A percentile compares a stretch with the other conserved stretches of the same genome.
phyloP scores from a whole-genome alignment of 1,139 yeast species.

The Geotrichum carabidarum region DNA sequence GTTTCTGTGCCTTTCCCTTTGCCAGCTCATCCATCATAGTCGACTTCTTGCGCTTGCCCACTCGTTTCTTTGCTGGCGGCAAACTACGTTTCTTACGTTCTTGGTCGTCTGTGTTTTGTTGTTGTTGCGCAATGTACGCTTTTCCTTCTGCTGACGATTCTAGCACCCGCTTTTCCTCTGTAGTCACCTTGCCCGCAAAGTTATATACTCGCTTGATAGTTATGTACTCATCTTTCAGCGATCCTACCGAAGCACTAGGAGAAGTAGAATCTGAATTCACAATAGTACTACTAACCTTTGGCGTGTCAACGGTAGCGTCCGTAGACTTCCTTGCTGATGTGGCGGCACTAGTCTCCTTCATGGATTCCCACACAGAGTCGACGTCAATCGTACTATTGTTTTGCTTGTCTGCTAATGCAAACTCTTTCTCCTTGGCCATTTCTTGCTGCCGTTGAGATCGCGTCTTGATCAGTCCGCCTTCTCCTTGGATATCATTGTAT shows the following conservation, averaged over 20 bases:
- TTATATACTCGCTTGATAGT: slow-evolving; percentile 73
- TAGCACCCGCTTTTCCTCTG: slow-evolving; percentile 73
- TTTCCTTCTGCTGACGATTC: slow-evolving; percentile 79
- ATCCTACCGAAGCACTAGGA: not conserved
- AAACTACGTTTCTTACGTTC: slow-evolving; percentile 14
- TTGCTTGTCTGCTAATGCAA: slow-evolving; percentile 21
- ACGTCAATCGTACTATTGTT: slow-evolving; percentile 39
- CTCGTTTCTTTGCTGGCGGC: slow-evolving; percentile 38
- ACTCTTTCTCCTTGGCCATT: slow-evolving; percentile 31
- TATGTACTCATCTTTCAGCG: slow-evolving; percentile 44
- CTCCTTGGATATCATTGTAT: slow-evolving; percentile 46
- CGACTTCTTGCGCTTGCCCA: slow-evolving; percentile 55
- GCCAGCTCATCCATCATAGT: slow-evolving; percentile 70
- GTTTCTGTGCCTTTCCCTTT: slow-evolving; percentile 54
- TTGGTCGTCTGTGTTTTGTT: slow-evolving; percentile 17
- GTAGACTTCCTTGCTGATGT: no score
- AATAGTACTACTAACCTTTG: slow-evolving; percentile 6
- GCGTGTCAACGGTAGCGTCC: slow-evolving; percentile 5
- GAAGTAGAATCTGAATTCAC: slow-evolving; percentile 9
- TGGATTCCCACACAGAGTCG: slow-evolving; percentile 51
- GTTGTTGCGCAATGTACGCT: slow-evolving; percentile 51
- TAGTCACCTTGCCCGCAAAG: slow-evolving; percentile 80
- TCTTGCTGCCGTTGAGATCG: slow-evolving; percentile 49
- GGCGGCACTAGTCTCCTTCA: slow-evolving; percentile 34
- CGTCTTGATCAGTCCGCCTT: slow-evolving; percentile 54